phyloP scores from a whole-genome alignment of 2,329 filamentous ascomycete genomes.

The Diaporthe sp. region DNA sequence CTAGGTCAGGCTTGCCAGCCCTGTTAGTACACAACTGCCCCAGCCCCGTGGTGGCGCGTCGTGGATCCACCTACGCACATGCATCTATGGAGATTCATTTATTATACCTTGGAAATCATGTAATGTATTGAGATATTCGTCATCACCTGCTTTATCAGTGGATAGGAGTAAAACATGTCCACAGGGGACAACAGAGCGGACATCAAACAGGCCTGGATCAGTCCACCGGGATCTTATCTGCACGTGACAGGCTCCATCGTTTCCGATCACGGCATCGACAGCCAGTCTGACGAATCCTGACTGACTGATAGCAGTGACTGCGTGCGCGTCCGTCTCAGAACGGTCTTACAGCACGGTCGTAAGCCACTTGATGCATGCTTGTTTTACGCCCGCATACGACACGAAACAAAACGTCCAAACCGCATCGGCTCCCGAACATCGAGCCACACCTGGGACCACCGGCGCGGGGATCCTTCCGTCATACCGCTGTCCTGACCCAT shows the following conservation, averaged over 20 bases:
- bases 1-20: too few relatives aligned
- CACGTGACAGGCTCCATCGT: constrained; percentile 37
- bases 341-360: neutral
- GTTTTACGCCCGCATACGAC: neutral
- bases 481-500: constrained; percentile 27
- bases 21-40: neutral
- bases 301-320: constrained; percentile 15
- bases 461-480: constrained; percentile 28
- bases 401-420: constrained; percentile 6
- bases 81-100: constrained; percentile 9
- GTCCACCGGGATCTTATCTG: constrained; percentile 34
- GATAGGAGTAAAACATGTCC: neutral
- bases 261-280: constrained; percentile 37
- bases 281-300: constrained; percentile 32
- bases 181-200: neutral
- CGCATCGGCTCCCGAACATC: constrained; percentile 34
- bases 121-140: neutral
- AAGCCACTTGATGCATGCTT: neutral
- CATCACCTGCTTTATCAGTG: constrained; percentile 18
- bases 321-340: constrained; percentile 2
- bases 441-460: constrained; percentile 36
- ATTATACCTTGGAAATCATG: neutral
- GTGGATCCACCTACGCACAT: neutral
- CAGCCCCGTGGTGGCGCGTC: neutral
- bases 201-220: neutral